phyloP scores from a whole-genome alignment of 1,139 yeast species.

The Yamadazyma buinensis region DNA sequence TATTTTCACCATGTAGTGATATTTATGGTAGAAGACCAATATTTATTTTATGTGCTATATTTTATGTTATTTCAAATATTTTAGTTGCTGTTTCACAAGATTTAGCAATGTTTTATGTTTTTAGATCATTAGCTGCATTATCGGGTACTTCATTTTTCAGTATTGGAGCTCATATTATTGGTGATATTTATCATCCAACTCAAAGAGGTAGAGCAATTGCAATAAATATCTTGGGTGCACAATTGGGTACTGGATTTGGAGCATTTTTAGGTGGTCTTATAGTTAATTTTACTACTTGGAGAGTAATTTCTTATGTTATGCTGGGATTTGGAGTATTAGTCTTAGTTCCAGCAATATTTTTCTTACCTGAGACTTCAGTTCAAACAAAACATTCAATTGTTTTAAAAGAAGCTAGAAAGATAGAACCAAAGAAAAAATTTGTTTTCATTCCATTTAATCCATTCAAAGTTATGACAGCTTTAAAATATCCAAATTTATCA shows the following conservation, averaged over 20 bases:
- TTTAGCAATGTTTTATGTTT: constrained; percentile 47
- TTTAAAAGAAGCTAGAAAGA: constrained; percentile 14
- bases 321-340: constrained; percentile 35
- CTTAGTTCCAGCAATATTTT: constrained; percentile 24
- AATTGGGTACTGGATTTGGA: constrained; percentile 46
- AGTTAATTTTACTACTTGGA: constrained; percentile 48
- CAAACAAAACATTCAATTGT: constrained; percentile 21
- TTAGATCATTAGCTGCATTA: constrained; percentile 43
- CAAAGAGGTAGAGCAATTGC: constrained; percentile 48
- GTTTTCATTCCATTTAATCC: constrained; percentile 43
- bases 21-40: constrained; percentile 46
- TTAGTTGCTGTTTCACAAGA: constrained; percentile 44
- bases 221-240: constrained; percentile 39
- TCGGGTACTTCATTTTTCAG: constrained; percentile 52
- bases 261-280: constrained; percentile 45
- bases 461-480: constrained; percentile 32
- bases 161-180: constrained; percentile 43
- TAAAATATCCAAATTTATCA: constrained; percentile 37
- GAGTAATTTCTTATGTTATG: constrained; percentile 46
- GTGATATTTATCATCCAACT: constrained; percentile 43
- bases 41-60: constrained; percentile 32
- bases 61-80: constrained; percentile 30
- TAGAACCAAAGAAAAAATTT: constrained; percentile 28
- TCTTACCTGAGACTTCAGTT: constrained; percentile 40
- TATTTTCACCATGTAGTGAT: constrained; percentile 46